Conservation (phyloP, 1,139 yeast species). For the Suhomyces yuchorum region DNA sequence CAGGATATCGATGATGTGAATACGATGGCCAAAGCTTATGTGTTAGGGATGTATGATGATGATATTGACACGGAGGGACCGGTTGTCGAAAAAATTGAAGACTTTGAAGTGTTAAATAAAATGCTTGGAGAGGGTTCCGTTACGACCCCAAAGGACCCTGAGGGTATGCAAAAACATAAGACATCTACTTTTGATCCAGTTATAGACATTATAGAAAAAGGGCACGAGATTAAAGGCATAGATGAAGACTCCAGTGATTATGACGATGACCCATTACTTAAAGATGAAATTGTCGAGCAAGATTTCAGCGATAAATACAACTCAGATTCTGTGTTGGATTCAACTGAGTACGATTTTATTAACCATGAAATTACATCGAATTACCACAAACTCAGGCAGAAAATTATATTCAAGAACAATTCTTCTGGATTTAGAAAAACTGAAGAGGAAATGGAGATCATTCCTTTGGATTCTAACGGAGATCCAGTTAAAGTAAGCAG, state of each 20-base stretch:
- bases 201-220: constrained; percentile 33
- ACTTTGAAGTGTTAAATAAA: constrained; percentile 55
- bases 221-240: constrained; percentile 33
- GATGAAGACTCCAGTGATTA: constrained; percentile 28
- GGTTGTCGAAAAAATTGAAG: constrained; percentile 55
- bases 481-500: constrained; percentile 62
- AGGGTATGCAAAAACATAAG: not conserved
- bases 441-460: constrained; percentile 58
- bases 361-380: constrained; percentile 51
- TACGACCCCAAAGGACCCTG: too few relatives aligned
- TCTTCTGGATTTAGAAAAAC: constrained; percentile 51
- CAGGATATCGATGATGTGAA: constrained; percentile 48
- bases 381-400: constrained; percentile 60
- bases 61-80: constrained; percentile 60
- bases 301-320: constrained; percentile 22
- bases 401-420: constrained; percentile 43
- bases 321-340: constrained; percentile 1
- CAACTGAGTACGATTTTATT: constrained; percentile 35
- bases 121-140: constrained; percentile 17
- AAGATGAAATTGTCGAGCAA: constrained; percentile 42
- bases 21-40: constrained; percentile 62
- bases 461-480: constrained; percentile 72
- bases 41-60: constrained; percentile 61
- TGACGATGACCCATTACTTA: constrained; percentile 38
- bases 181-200: constrained; percentile 18